Base-by-base conservation (phyloP, 768 basidiomycete genomes). In the Hysterangium stoloniferum region DNA sequence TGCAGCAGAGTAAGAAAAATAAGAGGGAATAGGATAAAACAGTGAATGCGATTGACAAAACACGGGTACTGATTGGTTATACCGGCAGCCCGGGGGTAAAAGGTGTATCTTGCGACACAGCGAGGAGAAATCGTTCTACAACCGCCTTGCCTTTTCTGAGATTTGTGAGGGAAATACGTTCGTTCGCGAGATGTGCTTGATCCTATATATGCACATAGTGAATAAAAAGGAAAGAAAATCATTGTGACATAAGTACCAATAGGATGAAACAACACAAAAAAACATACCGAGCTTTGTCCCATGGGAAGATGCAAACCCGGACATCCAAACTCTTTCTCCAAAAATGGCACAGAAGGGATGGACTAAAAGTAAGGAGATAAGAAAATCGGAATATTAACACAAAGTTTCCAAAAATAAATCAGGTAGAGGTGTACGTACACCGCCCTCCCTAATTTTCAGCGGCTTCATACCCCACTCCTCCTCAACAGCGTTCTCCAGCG, bases 251-350 rank as follows among this genome's bases (percentile, higher is more conserved):
- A 22, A 11, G 8, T 38, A 36, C 11, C 33, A 36, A 47, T 22
- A 25, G 13, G n/a, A n/a, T n/a, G n/a, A n/a, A 6, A n/a, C 11
- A 27, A 52, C 24, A 25, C 17, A 6, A n/a, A 28, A 33, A 15
- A 1, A 69, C 82, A 61, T 56, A 90, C 90, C 34, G 84, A 80
- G 64, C 86, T 88, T 62, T 95, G 91, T 0, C 95, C 96, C 68
- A 99, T 80, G 0, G 96, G 96, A 2, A 99, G 74, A 66, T 99
- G 96, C 9, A 98, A 73, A 17, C 91, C 91, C 42, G 81, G 85
- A 49, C 92, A 96, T 1, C 74, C 71, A 57, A 99, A 95, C 61
- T 84, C 82, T 57, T 92, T 91, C 66, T 99, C 96, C 3, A 99
- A 72, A 65, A 83, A 94, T 0, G 94, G 95, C 0, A 98, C 79